Conservation (phyloP, 768 basidiomycete species). For the Termitomyces sp. region DNA sequence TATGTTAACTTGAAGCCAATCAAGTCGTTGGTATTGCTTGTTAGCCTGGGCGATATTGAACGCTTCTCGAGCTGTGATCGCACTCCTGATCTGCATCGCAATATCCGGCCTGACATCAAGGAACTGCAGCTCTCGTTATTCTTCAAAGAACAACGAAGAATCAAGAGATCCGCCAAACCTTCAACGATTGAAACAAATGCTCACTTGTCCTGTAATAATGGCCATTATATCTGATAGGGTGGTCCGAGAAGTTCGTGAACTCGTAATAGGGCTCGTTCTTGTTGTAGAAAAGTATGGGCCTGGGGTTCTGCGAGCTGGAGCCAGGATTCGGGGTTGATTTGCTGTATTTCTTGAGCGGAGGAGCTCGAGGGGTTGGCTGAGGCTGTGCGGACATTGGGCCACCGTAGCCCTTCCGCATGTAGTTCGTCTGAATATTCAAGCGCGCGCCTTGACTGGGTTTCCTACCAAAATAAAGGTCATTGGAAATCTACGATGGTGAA, state of each 20-base stretch:
- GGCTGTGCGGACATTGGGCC: slow-evolving; percentile 8
- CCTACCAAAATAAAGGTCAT: not conserved
- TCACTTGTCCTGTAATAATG: slow-evolving; percentile 72
- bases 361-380: not conserved
- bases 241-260: slow-evolving; percentile 73
- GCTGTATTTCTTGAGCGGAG: slow-evolving; percentile 2
- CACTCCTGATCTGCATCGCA: slow-evolving; percentile 70
- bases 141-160: not conserved
- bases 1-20: slow-evolving; percentile 69
- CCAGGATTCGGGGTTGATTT: slow-evolving; percentile 8
- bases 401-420: not conserved
- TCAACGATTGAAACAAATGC: slow-evolving; percentile 75
- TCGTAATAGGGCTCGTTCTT: slow-evolving; percentile 63
- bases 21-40: slow-evolving; percentile 53
- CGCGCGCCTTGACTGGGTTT: not conserved
- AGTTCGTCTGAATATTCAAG: slow-evolving; percentile 1
- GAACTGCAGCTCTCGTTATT: slow-evolving; percentile 42
- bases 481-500: not conserved
- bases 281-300: slow-evolving; percentile 59
- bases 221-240: slow-evolving; percentile 56
- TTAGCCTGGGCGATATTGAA: slow-evolving; percentile 67
- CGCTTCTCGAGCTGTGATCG: slow-evolving; percentile 55
- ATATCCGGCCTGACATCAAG: slow-evolving; percentile 53
- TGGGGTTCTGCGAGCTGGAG: slow-evolving; percentile 10
- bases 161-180: slow-evolving; percentile 34